These are phyloP conservation scores for Alternaria hordeiaustralica DNA, from an alignment of 2,329 filamentous ascomycete genomes.

Conservation along the genomic window DNA sequence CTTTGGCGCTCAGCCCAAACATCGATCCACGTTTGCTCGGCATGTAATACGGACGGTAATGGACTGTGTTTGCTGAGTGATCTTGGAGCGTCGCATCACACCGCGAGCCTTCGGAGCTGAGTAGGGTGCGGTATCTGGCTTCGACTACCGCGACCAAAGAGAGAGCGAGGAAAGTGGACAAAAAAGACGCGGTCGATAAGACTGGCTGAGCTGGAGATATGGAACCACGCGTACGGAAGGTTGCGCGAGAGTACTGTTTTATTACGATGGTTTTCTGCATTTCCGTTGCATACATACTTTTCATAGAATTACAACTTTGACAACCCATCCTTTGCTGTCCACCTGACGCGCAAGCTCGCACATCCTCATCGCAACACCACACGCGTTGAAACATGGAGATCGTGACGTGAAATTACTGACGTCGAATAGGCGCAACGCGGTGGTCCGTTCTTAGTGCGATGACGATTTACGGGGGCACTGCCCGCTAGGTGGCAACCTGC, in stretches of 20 bases:
- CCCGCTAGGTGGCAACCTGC: conserved; percentile 8
- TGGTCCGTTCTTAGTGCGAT: conserved; percentile 4
- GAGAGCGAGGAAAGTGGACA: background rate
- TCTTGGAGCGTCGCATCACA: background rate
- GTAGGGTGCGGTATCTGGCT: background rate
- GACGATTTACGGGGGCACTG: conserved; percentile 1
- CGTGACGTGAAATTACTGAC: background rate
- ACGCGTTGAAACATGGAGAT: background rate
- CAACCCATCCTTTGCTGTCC: background rate
- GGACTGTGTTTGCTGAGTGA: background rate
- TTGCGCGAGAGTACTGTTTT: background rate
- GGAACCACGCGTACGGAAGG: background rate
- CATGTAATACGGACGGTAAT: background rate
- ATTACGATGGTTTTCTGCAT: background rate
- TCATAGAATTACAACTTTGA: background rate
- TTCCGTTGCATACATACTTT: background rate
- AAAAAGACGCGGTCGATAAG: background rate
- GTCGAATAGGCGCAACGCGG: background rate
- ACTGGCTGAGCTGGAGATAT: background rate
- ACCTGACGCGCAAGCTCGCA: background rate
- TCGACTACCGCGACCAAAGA: background rate
- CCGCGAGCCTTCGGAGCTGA: background rate
- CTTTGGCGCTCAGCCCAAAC: background rate
- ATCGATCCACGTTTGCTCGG: background rate
- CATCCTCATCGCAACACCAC: background rate